Evolutionary conservation across 345 rosid genomes (phyloP).

Genomic region (Populus euphratica): DNA sequence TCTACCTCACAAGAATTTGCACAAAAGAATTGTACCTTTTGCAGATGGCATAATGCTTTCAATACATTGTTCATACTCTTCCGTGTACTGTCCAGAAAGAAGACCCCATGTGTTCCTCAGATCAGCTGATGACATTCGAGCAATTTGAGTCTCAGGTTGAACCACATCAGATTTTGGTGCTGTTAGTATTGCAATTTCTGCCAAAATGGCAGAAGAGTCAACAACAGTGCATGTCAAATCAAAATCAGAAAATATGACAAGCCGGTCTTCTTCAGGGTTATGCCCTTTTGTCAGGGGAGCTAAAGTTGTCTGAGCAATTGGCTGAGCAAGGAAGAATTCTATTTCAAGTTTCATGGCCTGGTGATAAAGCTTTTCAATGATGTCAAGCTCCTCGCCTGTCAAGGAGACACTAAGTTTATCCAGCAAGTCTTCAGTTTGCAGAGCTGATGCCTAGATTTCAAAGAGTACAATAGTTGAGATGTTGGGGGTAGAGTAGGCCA

Average conservation of each 20-base stretch:
- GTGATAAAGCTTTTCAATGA: constrained; percentile 86
- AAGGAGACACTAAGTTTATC: constrained; percentile 86
- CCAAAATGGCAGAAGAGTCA: constrained; percentile 96
- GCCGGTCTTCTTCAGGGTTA: constrained; percentile 45
- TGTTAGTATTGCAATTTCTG: constrained; percentile 86
- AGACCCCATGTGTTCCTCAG: constrained; percentile 70
- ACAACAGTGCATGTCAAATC: constrained; percentile 91
- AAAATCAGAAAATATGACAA: constrained; percentile 84
- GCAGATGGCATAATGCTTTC: constrained; percentile 64
- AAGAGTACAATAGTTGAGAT: constrained; percentile 37
- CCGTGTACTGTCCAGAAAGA: constrained; percentile 74
- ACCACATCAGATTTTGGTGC: constrained; percentile 74
- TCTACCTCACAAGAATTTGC: not conserved
- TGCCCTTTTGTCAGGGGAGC: constrained; percentile 67
- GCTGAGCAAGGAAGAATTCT: constrained; percentile 83
- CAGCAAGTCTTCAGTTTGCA: constrained; percentile 90
- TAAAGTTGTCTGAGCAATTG: constrained; percentile 61
- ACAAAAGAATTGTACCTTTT: constrained; percentile 41
- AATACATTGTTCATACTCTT: constrained; percentile 85
- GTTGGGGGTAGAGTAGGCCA: constrained; percentile 18
- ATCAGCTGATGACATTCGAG: constrained; percentile 75
- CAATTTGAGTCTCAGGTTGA: constrained; percentile 47
- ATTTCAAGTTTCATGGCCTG: constrained; percentile 98
- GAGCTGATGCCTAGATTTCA: constrained; percentile 67
- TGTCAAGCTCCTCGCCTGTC: constrained; percentile 93